Evolutionary conservation across 2,329 filamentous ascomycete genomes (phyloP).

Genomic region (Aspergillus bombycis): DNA sequence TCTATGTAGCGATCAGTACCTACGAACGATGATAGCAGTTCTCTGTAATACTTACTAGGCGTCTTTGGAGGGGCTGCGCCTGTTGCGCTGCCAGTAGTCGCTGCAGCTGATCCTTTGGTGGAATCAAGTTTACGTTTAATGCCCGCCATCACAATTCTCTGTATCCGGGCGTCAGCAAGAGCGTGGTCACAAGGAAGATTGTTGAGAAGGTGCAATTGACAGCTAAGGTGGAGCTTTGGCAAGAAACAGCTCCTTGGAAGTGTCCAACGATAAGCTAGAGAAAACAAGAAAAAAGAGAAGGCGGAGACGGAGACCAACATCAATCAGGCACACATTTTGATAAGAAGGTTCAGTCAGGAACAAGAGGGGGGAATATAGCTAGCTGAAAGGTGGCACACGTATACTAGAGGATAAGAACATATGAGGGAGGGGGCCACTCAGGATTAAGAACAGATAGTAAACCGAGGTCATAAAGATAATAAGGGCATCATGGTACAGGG

Average conservation of each 20-base stretch:
- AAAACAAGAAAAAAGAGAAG: neutral
- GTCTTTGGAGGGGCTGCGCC: conserved; percentile 24
- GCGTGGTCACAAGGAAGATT: neutral
- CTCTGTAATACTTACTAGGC: conserved; percentile 25
- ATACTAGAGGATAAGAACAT: neutral
- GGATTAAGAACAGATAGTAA: neutral
- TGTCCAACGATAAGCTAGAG: neutral
- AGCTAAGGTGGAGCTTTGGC: neutral
- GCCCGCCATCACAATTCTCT: conserved; percentile 40
- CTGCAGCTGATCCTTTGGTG: conserved; percentile 24
- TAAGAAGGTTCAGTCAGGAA: neutral
- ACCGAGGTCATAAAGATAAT: neutral
- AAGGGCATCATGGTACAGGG: neutral
- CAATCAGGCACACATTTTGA: neutral
- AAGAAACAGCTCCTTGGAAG: neutral
- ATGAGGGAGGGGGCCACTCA: neutral
- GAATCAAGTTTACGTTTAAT: conserved; percentile 38
- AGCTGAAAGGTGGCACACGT: neutral
- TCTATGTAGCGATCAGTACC: conserved; percentile 23
- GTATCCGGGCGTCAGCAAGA: conserved; percentile 10
- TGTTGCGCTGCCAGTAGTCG: conserved; percentile 19
- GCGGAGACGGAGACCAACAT: neutral
- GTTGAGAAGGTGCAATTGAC: neutral
- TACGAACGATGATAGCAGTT: neutral
- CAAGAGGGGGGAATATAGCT: neutral